Percentiles rank a stretch among this genome's conserved stretches.
These are phyloP conservation scores for Kodamaea fukazawae DNA, from an alignment of 805 yeast species.

Conservation along the genomic window DNA sequence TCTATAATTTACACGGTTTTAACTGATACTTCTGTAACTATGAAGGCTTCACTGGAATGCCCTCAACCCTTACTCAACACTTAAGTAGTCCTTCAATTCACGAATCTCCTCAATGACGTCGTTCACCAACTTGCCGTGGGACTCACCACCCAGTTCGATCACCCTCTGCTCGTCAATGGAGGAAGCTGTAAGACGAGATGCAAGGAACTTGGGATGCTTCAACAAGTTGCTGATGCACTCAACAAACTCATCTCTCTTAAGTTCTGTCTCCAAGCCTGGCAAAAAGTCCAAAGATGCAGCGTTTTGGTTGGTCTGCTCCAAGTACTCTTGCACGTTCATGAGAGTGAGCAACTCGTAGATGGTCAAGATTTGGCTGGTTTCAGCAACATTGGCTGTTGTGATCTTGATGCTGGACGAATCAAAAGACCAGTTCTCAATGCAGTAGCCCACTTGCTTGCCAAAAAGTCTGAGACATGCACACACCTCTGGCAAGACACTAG, in stretches of 20 bases:
- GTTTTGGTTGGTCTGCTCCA: constrained; percentile 15
- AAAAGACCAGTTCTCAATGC: constrained; percentile 68
- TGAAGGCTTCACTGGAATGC: no score
- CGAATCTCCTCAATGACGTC: constrained; percentile 49
- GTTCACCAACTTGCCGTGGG: constrained; percentile 36
- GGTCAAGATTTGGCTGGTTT: constrained; percentile 58
- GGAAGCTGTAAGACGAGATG: constrained; percentile 63
- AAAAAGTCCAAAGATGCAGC: constrained; percentile 22
- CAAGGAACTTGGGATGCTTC: constrained; percentile 82
- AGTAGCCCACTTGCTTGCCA: constrained; percentile 59
- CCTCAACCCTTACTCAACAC: no score
- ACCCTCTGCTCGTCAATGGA: constrained; percentile 62
- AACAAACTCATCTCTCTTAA: constrained; percentile 57
- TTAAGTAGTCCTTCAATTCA: constrained; percentile 47
- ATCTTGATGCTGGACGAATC: constrained; percentile 44
- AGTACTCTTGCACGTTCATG: constrained; percentile 51
- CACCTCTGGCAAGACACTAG: constrained; percentile 59
- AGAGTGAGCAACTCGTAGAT: constrained; percentile 56
- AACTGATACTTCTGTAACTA: not conserved
- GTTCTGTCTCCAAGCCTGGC: constrained; percentile 61
- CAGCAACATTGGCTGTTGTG: constrained; percentile 35
- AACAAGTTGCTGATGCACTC: constrained; percentile 67
- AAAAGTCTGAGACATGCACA: constrained; percentile 62
- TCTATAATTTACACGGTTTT: no score
- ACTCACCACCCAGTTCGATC: constrained; percentile 45